Base-by-base conservation (phyloP, 202 grass and related monocot species). In the Panicum hallii region DNA sequence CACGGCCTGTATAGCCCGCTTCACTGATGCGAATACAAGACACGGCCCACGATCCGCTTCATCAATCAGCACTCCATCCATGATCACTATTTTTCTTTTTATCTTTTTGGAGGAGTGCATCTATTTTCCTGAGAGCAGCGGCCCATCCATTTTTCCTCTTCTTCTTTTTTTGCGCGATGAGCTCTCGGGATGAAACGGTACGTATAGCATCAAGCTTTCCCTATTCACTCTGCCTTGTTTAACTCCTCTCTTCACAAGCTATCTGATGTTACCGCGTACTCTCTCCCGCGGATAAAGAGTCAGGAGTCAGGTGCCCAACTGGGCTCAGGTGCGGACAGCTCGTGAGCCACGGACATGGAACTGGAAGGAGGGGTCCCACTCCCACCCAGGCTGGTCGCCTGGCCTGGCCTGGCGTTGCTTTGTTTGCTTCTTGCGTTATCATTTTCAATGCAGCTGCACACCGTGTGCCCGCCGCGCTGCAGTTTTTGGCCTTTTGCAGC, bases 311-410 rank as follows among this genome's bases (percentile, higher is more conserved):
- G 26, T 0, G 26, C 1, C 32, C 63, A 61, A 46, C 28, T 42
- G 43, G 64, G 64, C 64, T 22, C 74, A 61, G 26, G 30, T 46
- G 75, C 28, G n/a, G 44, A 72, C 84, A 65, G 41, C 77, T 86
- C 34, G 84, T 80, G 67, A 86, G 17, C n/a, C 11, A 52, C 63
- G 47, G 38, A 34, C 5, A 47, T 5, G 67, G 52, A 45, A 43
- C 62, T 36, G 62, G 38, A 67, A n/a, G 34, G 38, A 43, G 38
- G 8, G 40, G 66, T 11, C 40, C 38, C 65, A 43, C 34, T 11
- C 40, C 38, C 65, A 43, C 34, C 64, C 8, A 42, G 61, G 28
- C 32, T 40, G 12, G 7, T 38, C 36, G 36, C 3, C 62, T 66
- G 15, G 3, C 17, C 19, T 66, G 15, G 3, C 17, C 19, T n/a